These are phyloP conservation scores for Adansonia gregorii DNA, from an alignment of 441 rosid genomes.

Conservation along the genomic window DNA sequence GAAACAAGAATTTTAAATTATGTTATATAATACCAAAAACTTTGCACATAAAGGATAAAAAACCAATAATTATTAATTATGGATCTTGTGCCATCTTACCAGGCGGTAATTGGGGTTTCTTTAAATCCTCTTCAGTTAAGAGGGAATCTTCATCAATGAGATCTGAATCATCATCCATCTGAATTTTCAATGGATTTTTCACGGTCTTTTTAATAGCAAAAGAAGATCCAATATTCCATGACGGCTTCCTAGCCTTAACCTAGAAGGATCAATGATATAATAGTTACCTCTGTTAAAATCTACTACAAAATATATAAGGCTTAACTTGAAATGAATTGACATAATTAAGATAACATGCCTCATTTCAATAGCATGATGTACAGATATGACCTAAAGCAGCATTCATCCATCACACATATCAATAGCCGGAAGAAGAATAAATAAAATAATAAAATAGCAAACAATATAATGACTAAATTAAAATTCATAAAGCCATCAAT, in stretches of 20 bases:
- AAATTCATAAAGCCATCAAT: neutral
- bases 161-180: conserved; percentile 69
- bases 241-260: conserved; percentile 85
- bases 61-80: neutral
- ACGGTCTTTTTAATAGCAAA: conserved; percentile 68
- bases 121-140: conserved; percentile 84
- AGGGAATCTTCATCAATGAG: conserved; percentile 95
- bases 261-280: conserved; percentile 30
- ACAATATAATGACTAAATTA: neutral
- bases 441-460: neutral
- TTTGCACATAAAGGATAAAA: conserved; percentile 8
- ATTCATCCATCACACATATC: neutral
- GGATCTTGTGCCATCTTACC: conserved; percentile 43
- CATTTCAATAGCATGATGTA: neutral
- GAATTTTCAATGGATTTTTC: conserved; percentile 54
- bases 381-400: neutral
- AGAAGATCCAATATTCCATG: conserved; percentile 92
- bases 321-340: neutral
- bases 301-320: neutral
- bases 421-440: neutral
- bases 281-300: neutral
- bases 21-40: neutral
- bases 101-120: conserved; percentile 73
- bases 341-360: neutral
- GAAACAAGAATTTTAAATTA: neutral